Conservation (phyloP, 257 asterid species). For the Paulownia fortunei region DNA sequence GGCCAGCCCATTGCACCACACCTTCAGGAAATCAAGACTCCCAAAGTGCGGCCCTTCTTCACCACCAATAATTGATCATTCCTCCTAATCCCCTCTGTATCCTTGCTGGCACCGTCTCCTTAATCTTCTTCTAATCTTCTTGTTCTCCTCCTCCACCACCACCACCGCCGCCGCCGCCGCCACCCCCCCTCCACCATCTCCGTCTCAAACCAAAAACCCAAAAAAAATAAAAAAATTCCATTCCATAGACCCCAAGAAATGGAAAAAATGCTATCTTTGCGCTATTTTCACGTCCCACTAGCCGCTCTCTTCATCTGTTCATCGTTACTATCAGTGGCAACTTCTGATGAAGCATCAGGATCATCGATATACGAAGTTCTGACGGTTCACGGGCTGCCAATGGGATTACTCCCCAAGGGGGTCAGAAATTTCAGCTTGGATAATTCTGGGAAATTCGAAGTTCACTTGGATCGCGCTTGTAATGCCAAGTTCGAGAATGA, state of each 20-base stretch:
- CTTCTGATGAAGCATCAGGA: conserved; percentile 26
- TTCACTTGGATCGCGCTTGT: conserved; percentile 80
- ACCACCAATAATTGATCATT: conserved; percentile 66
- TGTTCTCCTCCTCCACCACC: conserved; percentile 25
- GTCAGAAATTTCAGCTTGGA: conserved; percentile 68
- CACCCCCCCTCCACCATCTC: background rate
- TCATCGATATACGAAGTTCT: conserved; percentile 75
- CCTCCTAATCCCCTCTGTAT: conserved; percentile 54
- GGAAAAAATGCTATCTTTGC: conserved; percentile 43
- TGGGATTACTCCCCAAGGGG: conserved; percentile 92
- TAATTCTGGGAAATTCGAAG: conserved; percentile 68
- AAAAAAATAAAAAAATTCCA: background rate
- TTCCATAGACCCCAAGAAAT: conserved; percentile 31
- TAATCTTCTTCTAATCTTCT: conserved; percentile 20
- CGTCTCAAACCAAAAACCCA: background rate
- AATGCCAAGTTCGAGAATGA: conserved; percentile 87
- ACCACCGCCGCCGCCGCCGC: conserved; percentile 9
- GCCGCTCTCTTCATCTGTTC: conserved; percentile 34
- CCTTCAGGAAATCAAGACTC: conserved; percentile 21
- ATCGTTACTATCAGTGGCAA: background rate
- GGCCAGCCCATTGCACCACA: conserved; percentile 28
- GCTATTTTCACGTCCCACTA: conserved; percentile 31
- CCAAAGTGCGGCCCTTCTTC: conserved; percentile 24
- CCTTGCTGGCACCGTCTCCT: conserved; percentile 56
- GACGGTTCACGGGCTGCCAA: conserved; percentile 71